Conservation (phyloP, 2,329 filamentous ascomycete genomes). For the Fonsecaea multimorphosa region DNA sequence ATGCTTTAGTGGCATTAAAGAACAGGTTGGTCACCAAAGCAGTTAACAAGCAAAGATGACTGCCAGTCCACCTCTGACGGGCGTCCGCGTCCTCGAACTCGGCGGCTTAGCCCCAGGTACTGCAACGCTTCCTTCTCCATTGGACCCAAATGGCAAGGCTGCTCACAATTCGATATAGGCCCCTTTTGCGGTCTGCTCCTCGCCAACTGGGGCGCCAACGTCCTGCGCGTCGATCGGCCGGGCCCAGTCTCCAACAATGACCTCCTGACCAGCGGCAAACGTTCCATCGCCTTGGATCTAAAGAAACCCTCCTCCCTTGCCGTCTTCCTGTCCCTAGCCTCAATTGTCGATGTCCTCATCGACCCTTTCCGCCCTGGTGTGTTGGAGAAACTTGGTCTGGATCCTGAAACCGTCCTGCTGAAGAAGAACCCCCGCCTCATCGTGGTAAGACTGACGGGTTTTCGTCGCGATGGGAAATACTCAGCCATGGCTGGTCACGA, state of each 20-base stretch:
- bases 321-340: constrained; percentile 70
- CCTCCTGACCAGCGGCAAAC: constrained; percentile 78
- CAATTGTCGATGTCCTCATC: constrained; percentile 76
- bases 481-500: constrained; percentile 89
- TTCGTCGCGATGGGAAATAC: constrained; percentile 85
- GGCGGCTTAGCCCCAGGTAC: constrained; percentile 69
- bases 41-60: constrained; percentile 28
- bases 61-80: constrained; percentile 55
- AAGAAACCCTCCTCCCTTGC: constrained; percentile 72
- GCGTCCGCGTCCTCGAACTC: constrained; percentile 69
- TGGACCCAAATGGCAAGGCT: not conserved
- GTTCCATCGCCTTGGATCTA: constrained; percentile 77
- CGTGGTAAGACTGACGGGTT: constrained; percentile 86
- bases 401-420: constrained; percentile 69
- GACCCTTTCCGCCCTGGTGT: constrained; percentile 94
- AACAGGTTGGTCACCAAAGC: not conserved
- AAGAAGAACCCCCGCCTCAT: constrained; percentile 75
- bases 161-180: constrained; percentile 55
- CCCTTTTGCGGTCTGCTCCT: constrained; percentile 89
- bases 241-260: constrained; percentile 62
- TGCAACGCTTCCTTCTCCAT: not conserved
- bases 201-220: constrained; percentile 84
- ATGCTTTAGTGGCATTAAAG: not conserved
- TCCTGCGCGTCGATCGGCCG: constrained; percentile 81
- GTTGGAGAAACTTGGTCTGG: constrained; percentile 80